Evolutionary conservation across 2,329 filamentous ascomycete species (phyloP).

Genomic region (Botrytis cinerea): DNA sequence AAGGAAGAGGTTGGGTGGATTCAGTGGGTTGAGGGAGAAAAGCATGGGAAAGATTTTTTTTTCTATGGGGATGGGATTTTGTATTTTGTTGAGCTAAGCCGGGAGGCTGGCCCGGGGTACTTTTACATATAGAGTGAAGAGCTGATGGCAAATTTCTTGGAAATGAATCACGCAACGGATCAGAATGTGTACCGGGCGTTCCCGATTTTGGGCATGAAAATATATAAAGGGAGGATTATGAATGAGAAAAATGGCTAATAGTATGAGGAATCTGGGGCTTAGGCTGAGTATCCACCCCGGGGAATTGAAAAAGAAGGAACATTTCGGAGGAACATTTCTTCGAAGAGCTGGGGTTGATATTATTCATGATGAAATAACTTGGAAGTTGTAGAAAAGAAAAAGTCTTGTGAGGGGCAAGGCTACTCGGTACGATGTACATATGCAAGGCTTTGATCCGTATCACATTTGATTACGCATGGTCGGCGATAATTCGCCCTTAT

Average conservation of each 20-base stretch:
- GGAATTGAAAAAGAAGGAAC: slow-evolving; percentile 7
- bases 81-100: not conserved
- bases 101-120: not conserved
- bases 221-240: not conserved
- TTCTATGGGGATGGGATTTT: not conserved
- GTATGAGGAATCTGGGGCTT: not conserved
- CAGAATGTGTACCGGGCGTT: slow-evolving; percentile 10
- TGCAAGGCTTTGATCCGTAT: slow-evolving; percentile 14
- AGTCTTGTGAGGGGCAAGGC: slow-evolving; percentile 12
- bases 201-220: slow-evolving; percentile 17
- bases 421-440: slow-evolving; percentile 7
- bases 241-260: not conserved
- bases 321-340: not conserved
- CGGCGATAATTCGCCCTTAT: slow-evolving; percentile 16
- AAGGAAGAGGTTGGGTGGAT: slow-evolving; percentile 1
- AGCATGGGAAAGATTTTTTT: not conserved
- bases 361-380: not conserved
- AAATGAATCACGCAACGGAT: not conserved
- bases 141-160: not conserved
- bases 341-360: not conserved
- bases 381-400: not conserved
- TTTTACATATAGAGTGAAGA: not conserved
- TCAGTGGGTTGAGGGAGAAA: not conserved
- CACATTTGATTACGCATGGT: slow-evolving; percentile 6
- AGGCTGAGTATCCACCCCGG: not conserved